These are phyloP conservation scores for Neurospora terricola DNA, from an alignment of 495 filamentous ascomycete species.

Conservation along the genomic window DNA sequence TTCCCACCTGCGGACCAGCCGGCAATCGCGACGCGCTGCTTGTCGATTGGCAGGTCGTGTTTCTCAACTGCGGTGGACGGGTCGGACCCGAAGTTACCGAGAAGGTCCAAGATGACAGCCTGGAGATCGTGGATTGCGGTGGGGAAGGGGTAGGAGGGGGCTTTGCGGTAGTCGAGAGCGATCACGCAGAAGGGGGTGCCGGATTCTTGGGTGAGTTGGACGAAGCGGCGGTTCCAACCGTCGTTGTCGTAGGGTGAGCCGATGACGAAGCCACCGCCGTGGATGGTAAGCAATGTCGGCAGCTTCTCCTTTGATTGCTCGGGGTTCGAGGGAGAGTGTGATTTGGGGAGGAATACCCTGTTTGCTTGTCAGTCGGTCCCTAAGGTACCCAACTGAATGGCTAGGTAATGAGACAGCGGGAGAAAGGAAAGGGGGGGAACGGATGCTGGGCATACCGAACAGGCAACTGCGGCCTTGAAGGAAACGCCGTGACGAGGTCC, in stretches of 20 bases:
- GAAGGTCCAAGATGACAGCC: slow-evolving; percentile 16
- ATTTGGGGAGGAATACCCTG: slow-evolving; percentile 27
- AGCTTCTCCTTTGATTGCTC: slow-evolving; percentile 6
- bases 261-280: slow-evolving; percentile 33
- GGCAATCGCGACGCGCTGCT: slow-evolving; percentile 19
- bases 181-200: slow-evolving; percentile 18
- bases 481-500: slow-evolving; percentile 13
- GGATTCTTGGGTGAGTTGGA: slow-evolving; percentile 9
- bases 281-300: slow-evolving; percentile 26
- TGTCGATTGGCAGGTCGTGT: slow-evolving; percentile 22
- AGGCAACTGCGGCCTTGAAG: slow-evolving; percentile 3
- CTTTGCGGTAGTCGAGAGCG: slow-evolving; percentile 29
- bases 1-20: slow-evolving; percentile 31
- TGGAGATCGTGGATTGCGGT: slow-evolving; percentile 22
- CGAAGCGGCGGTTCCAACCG: slow-evolving; percentile 27
- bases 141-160: slow-evolving; percentile 24
- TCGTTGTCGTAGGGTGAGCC: slow-evolving; percentile 26
- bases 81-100: slow-evolving; percentile 8
- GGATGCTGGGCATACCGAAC: slow-evolving; percentile 9
- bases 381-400: neutral
- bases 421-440: neutral
- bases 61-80: neutral
- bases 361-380: neutral
- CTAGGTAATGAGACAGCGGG: neutral
- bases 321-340: slow-evolving; percentile 6